Evolutionary conservation across 2,329 filamentous ascomycete genomes (phyloP).

Genomic region (Elsinoe arachidis): DNA sequence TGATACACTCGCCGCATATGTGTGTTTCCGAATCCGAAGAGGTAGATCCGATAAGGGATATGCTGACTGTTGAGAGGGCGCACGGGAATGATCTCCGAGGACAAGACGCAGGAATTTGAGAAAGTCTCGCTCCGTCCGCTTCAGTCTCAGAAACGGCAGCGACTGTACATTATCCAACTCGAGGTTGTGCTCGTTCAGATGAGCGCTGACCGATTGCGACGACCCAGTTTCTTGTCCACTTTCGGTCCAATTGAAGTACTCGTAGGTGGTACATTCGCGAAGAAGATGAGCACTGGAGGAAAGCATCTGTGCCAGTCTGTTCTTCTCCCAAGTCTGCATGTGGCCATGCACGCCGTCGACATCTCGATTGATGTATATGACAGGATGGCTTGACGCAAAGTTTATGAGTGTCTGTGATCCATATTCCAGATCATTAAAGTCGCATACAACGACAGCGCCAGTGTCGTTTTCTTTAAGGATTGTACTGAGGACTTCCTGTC

Average conservation of each 20-base stretch:
- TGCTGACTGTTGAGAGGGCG: conserved; percentile 51
- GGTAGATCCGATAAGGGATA: conserved; percentile 57
- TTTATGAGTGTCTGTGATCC: conserved; percentile 54
- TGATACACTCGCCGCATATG: conserved; percentile 57
- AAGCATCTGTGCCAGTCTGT: conserved; percentile 51
- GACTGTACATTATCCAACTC: conserved; percentile 1
- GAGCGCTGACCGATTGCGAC: not conserved
- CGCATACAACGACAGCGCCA: conserved; percentile 62
- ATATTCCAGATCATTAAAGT: conserved; percentile 58
- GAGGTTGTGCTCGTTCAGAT: not conserved
- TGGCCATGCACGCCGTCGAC: conserved; percentile 55
- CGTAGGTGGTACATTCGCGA: conserved; percentile 60
- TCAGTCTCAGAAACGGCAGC: conserved; percentile 54
- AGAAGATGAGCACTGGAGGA: conserved; percentile 51
- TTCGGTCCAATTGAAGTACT: conserved; percentile 69
- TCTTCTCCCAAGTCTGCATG: conserved; percentile 44
- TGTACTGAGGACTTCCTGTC: conserved; percentile 53
- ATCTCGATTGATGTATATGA: conserved; percentile 62
- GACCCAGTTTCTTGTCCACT: conserved; percentile 3
- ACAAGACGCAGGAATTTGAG: conserved; percentile 58
- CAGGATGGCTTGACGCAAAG: conserved; percentile 56
- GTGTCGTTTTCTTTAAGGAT: conserved; percentile 51
- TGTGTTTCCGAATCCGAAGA: conserved; percentile 53
- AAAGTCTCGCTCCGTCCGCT: conserved; percentile 60
- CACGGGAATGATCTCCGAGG: conserved; percentile 44